Base-by-base conservation (phyloP, 2,329 filamentous ascomycete genomes). In the Macroventuria anomochaeta region DNA sequence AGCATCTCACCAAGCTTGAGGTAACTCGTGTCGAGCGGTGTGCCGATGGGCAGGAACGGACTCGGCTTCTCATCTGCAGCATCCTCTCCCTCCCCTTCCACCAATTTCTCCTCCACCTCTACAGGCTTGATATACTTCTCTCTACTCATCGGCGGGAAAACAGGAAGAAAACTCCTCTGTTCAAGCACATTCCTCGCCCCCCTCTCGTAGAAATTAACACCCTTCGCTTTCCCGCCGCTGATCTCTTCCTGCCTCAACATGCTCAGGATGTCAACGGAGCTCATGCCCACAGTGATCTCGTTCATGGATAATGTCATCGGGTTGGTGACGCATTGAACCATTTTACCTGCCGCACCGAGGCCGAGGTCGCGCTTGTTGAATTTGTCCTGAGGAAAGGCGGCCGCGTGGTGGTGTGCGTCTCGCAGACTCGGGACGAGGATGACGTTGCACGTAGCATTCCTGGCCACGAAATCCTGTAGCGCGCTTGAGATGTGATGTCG, bases 1-100 rank as follows among this genome's bases (percentile, higher is more conserved):
- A 95, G 83, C 86, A 96, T 96, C 75, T 97, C 95, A 15, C 91
- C 92, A 15, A 97, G 77, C 76, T 95, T 93, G 62, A 96, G 72
- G 75, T 95, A 96, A 58, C 88, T 88, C 17, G 90, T 78, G 74
- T 99, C 95, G 44, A 97, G 73, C 80, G 88, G 87, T 0, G 91
- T 86, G 0, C 93, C 93, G 0, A 89, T 47, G 0, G 73, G 69
- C 5, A 74, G 50, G 43, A 74, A 74, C 0, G 72, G 70, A n/a
- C 59, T 61, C 0, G 67, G 66, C 3, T 51, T 62, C 18, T 87
- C 4, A 85, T 85, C 31, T 84, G 65, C 0, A 83, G 84, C 53
- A 86, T 84, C 17, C 85, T 64, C 0, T 3, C 69, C 67, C 5
- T 57, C 46, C n/a, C 84, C 47, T 7, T 33, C 31, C 17, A 58